phyloP scores from a whole-genome alignment of 2,329 filamentous ascomycete species.

The Apiospora rasikravindrae region DNA sequence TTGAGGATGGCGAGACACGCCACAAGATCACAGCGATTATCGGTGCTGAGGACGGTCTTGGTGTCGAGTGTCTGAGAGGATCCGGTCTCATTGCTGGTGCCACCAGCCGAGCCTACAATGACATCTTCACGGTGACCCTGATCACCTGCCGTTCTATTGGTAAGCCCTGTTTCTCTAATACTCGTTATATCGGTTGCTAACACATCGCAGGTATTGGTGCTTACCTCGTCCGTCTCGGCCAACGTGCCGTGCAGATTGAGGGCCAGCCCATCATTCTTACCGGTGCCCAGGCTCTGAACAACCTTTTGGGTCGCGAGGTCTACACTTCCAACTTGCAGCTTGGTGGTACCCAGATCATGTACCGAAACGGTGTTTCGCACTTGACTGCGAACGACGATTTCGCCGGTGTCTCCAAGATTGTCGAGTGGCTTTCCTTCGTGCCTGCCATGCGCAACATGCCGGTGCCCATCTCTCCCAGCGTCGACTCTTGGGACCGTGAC shows the following conservation, averaged over 20 bases:
- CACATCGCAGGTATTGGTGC: conserved; percentile 78
- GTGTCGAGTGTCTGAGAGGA: conserved; percentile 95
- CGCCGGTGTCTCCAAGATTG: conserved; percentile 95
- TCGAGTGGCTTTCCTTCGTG: conserved; percentile 97
- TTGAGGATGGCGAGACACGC: conserved; percentile 85
- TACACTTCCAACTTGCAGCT: conserved; percentile 99
- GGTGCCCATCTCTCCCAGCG: conserved; percentile 86
- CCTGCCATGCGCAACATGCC: conserved; percentile 94
- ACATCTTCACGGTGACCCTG: conserved; percentile 97
- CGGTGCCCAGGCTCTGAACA: conserved; percentile 96
- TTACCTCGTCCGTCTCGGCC: conserved; percentile 96
- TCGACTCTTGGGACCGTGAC: conserved; percentile 92
- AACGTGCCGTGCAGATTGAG: conserved; percentile 98
- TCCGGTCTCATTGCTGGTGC: conserved; percentile 98
- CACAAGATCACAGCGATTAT: conserved; percentile 94
- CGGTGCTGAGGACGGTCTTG: conserved; percentile 92
- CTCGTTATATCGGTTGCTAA: conserved; percentile 39
- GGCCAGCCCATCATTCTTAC: conserved; percentile 99
- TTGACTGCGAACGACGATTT: conserved; percentile 99
- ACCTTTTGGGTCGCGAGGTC: conserved; percentile 94
- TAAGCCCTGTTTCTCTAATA: conserved; percentile 46
- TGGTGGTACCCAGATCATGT: conserved; percentile 99
- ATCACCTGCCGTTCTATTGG: conserved; percentile 98
- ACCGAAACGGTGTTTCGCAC: conserved; percentile 99
- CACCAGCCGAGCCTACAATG: conserved; percentile 95